A percentile compares a stretch with the other conserved stretches of the same genome.
phyloP scores from a whole-genome alignment of 2,329 filamentous ascomycete species.

The Trichoderma koningii region DNA sequence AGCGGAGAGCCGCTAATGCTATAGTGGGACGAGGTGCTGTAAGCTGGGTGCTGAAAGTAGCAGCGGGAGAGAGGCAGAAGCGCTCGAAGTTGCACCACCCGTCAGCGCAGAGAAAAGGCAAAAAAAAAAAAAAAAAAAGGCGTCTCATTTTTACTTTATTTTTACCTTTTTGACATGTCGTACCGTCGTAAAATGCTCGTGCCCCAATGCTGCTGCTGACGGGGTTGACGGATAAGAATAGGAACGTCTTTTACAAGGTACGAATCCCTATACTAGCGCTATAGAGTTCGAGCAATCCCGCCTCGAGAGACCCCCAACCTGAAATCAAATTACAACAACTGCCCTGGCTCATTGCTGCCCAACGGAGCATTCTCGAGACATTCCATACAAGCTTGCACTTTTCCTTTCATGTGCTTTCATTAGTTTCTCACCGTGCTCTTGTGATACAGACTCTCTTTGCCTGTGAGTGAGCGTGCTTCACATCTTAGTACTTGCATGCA shows the following conservation, averaged over 20 bases:
- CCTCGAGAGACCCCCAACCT: not conserved
- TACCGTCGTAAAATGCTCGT: not conserved
- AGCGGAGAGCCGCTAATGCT: not conserved
- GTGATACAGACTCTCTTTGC: too few relatives aligned
- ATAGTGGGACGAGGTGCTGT: not conserved
- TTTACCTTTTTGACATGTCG: not conserved
- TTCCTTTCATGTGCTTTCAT: not conserved
- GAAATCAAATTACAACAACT: slow-evolving; percentile 3
- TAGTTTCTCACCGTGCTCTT: too few relatives aligned
- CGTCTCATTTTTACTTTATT: not conserved
- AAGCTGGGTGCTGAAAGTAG: not conserved
- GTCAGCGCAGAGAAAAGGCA: too few relatives aligned
- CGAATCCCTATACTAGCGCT: too few relatives aligned
- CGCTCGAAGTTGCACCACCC: too few relatives aligned
- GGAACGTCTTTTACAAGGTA: too few relatives aligned
- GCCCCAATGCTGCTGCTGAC: slow-evolving; percentile 6
- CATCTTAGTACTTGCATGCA: too few relatives aligned
- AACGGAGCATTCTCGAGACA: not conserved
- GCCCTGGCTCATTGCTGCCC: not conserved
- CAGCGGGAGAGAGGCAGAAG: not conserved
- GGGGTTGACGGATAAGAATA: not conserved
- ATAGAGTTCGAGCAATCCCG: not conserved
- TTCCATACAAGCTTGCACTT: not conserved
- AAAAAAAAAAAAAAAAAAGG: too few relatives aligned
- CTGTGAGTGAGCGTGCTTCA: not conserved